Conservation (phyloP, 2,329 filamentous ascomycete species). For the Curvularia verruculosa region DNA sequence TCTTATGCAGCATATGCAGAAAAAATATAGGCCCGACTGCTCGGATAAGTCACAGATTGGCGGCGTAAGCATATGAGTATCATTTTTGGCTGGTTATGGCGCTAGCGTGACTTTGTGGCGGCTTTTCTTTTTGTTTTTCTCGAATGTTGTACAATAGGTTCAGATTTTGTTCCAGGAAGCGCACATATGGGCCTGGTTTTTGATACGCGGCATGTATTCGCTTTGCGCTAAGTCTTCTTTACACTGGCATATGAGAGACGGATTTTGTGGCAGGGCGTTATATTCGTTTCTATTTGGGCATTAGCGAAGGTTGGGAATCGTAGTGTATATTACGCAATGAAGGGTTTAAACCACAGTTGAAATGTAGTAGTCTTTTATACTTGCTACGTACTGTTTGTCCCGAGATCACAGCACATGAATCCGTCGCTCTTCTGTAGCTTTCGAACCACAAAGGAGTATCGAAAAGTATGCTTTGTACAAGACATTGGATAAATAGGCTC, state of each 20-base stretch:
- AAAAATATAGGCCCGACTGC: slow-evolving; percentile 38
- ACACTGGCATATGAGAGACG: too few relatives aligned
- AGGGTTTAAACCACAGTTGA: background rate
- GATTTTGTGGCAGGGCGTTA: background rate
- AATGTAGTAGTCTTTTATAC: background rate
- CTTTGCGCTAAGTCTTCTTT: too few relatives aligned
- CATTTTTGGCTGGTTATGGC: background rate
- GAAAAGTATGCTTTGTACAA: background rate
- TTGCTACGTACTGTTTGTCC: background rate
- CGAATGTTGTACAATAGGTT: slow-evolving; percentile 4
- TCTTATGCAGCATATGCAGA: slow-evolving; percentile 43
- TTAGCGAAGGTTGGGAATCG: background rate
- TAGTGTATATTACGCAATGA: background rate
- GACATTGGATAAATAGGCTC: background rate
- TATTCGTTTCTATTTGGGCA: background rate
- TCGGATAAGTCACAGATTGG: slow-evolving; percentile 31
- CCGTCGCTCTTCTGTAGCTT: background rate
- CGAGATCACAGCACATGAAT: background rate
- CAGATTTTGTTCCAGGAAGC: slow-evolving; percentile 4
- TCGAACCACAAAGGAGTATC: background rate
- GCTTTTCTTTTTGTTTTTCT: background rate
- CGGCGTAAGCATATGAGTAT: slow-evolving; percentile 38
- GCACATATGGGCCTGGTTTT: background rate
- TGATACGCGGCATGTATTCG: background rate
- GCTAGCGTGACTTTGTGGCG: background rate